These are phyloP conservation scores for Yamadazyma insecticola DNA, from an alignment of 805 yeast genomes.

Conservation along the genomic window DNA sequence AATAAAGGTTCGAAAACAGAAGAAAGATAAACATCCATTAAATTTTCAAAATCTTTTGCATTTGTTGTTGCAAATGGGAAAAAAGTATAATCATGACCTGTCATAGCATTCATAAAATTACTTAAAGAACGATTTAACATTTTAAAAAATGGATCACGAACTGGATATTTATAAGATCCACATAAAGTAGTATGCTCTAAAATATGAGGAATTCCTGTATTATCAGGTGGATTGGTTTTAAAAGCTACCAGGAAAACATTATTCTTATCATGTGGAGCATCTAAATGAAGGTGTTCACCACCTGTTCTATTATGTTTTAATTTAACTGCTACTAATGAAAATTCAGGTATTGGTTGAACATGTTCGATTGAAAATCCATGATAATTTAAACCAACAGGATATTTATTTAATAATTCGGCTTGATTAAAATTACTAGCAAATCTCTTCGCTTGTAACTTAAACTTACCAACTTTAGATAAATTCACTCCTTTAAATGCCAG, in stretches of 20 bases:
- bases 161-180: constrained; percentile 89
- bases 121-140: constrained; percentile 94
- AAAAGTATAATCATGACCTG: constrained; percentile 93
- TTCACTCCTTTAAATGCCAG: too few relatives aligned
- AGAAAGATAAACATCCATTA: constrained; percentile 84
- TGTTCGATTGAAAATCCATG: constrained; percentile 67
- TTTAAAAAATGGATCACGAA: constrained; percentile 95
- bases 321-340: constrained; percentile 74
- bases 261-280: constrained; percentile 70
- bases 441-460: not conserved
- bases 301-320: constrained; percentile 67
- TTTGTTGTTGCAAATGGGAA: constrained; percentile 97
- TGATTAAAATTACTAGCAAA: constrained; percentile 5
- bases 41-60: constrained; percentile 68
- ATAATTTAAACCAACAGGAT: constrained; percentile 57
- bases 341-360: constrained; percentile 71
- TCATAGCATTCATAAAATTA: constrained; percentile 98
- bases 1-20: constrained; percentile 81
- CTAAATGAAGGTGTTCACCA: constrained; percentile 80
- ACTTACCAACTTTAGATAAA: too few relatives aligned
- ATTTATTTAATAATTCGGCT: constrained; percentile 25
- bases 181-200: constrained; percentile 94
- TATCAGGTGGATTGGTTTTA: constrained; percentile 91
- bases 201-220: constrained; percentile 95
- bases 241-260: constrained; percentile 87